Evolutionary conservation across 192 early-diverging fungal species (phyloP).

Genomic region (Oehlia diaphana): DNA sequence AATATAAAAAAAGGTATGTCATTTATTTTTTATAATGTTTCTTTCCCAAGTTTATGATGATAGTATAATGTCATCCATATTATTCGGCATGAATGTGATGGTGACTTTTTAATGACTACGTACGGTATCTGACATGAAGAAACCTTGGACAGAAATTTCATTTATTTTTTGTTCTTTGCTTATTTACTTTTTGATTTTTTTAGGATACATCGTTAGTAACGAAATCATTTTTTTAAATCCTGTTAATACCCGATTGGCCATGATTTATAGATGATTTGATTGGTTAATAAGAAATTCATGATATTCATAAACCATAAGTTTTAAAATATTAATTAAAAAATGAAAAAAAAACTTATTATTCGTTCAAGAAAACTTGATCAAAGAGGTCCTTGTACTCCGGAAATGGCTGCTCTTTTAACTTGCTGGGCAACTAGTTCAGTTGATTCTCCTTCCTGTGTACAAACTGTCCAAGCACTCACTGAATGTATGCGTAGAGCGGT

Average conservation of each 20-base stretch:
- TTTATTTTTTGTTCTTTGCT: too few relatives aligned
- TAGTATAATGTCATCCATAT: not conserved
- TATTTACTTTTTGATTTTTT: too few relatives aligned
- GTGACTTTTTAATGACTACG: constrained; percentile 30
- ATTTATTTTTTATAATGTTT: constrained; percentile 2
- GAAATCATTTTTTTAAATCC: too few relatives aligned
- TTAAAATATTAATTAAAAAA: not conserved
- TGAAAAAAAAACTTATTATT: constrained; percentile 49
- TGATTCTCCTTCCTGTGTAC: constrained; percentile 53
- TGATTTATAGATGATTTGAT: too few relatives aligned
- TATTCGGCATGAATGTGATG: constrained; percentile 8
- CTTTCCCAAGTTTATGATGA: not conserved
- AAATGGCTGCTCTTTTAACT: constrained; percentile 62
- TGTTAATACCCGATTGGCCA: too few relatives aligned
- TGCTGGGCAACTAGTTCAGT: constrained; percentile 58
- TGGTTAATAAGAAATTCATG: too few relatives aligned
- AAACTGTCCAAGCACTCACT: constrained; percentile 50
- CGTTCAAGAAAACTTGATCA: constrained; percentile 56
- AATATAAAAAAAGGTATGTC: not conserved
- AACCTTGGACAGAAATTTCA: too few relatives aligned
- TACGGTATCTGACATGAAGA: constrained; percentile 27
- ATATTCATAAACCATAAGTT: too few relatives aligned
- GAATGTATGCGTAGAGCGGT: constrained; percentile 60
- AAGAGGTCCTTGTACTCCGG: constrained; percentile 54
- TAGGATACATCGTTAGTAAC: too few relatives aligned